phyloP scores from a whole-genome alignment of 768 basidiomycete species.

The Calocybe cyanea region DNA sequence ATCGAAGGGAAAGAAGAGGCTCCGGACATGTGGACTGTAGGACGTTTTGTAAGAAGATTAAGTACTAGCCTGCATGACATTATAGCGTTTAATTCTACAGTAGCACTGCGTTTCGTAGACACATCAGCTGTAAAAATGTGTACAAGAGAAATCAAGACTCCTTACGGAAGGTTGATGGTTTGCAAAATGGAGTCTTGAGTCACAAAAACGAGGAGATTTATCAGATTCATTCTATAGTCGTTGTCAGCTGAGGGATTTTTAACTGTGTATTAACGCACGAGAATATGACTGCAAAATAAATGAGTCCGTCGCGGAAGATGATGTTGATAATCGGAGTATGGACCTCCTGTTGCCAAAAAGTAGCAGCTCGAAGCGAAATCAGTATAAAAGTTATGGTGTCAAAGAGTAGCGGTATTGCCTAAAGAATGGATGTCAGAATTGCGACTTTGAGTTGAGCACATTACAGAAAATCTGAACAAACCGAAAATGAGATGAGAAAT shows the following conservation, averaged over 20 bases:
- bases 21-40: too few relatives aligned
- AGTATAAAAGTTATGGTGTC: constrained; percentile 17
- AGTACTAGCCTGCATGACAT: too few relatives aligned
- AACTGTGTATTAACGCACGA: constrained; percentile 1
- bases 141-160: too few relatives aligned
- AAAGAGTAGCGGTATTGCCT: constrained; percentile 10
- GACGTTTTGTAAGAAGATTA: too few relatives aligned
- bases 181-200: constrained; percentile 12
- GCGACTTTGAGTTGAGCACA: too few relatives aligned
- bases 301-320: constrained; percentile 17
- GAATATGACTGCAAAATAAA: constrained; percentile 23
- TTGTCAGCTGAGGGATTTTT: too few relatives aligned
- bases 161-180: constrained; percentile 21
- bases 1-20: too few relatives aligned
- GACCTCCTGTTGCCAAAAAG: constrained; percentile 4
- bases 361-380: constrained; percentile 2
- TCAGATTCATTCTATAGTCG: constrained; percentile 16
- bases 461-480: constrained; percentile 1
- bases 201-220: constrained; percentile 20
- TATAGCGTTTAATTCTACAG: too few relatives aligned
- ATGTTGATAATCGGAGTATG: constrained; percentile 4
- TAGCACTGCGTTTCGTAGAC: too few relatives aligned
- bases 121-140: too few relatives aligned
- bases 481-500: constrained; percentile 22
- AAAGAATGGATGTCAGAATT: too few relatives aligned